Percentiles rank a stretch among this genome's conserved stretches.
phyloP scores from a whole-genome alignment of 2,329 filamentous ascomycete species.

The Didymella sp. region DNA sequence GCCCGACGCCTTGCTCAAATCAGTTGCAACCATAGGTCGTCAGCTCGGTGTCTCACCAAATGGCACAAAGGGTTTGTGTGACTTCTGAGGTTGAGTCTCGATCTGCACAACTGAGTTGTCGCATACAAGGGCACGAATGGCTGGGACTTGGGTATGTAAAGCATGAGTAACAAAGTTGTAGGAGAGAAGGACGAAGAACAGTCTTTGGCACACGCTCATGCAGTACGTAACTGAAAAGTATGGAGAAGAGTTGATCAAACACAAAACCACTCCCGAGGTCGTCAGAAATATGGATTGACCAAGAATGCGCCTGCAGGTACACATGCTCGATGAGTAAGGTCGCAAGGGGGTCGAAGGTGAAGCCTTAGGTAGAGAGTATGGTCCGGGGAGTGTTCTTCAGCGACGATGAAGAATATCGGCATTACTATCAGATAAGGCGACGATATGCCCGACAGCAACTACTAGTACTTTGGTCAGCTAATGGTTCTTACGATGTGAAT shows the following conservation, averaged over 20 bases:
- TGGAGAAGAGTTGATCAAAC: constrained; percentile 20
- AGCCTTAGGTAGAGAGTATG: constrained; percentile 28
- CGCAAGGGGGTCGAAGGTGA: no score
- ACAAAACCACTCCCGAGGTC: constrained; percentile 19
- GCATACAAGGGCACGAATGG: constrained; percentile 30
- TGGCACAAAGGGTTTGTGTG: constrained; percentile 32
- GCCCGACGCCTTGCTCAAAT: constrained; percentile 1
- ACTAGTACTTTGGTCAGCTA: no score
- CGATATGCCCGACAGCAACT: background rate
- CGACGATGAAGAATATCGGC: constrained; percentile 21
- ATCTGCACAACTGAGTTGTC: constrained; percentile 27
- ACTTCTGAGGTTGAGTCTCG: constrained; percentile 25
- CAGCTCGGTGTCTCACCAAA: constrained; percentile 41
- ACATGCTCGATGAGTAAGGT: background rate
- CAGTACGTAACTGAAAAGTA: constrained; percentile 19
- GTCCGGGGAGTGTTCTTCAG: constrained; percentile 31
- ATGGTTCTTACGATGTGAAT: no score
- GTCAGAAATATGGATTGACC: background rate
- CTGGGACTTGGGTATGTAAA: constrained; percentile 26
- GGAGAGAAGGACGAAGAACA: constrained; percentile 18
- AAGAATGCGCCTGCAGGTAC: background rate
- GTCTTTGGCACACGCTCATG: constrained; percentile 33
- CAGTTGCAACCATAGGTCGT: constrained; percentile 16
- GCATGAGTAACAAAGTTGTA: constrained; percentile 19
- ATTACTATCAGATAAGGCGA: constrained; percentile 27